Percentiles rank a stretch among this genome's conserved stretches.
These are phyloP conservation scores for Vanrija humicola DNA, from an alignment of 1,284 basidiomycete genomes.

Conservation along the genomic window DNA sequence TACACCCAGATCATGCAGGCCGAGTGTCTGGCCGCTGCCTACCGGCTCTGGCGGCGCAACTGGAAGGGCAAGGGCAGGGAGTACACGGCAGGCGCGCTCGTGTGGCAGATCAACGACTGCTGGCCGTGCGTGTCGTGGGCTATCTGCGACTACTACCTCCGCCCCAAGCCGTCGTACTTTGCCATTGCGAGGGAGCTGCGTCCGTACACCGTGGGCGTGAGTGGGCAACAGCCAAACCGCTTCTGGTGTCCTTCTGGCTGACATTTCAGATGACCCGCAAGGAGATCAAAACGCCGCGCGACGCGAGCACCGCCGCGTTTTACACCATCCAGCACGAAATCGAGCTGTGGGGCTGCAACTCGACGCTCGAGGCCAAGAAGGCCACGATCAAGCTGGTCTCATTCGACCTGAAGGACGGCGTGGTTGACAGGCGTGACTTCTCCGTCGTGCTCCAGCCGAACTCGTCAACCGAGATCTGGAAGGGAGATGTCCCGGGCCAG, in stretches of 20 bases:
- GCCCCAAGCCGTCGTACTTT: conserved; percentile 71
- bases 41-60: conserved; percentile 67
- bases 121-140: conserved; percentile 78
- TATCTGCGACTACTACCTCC: conserved; percentile 70
- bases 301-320: conserved; percentile 60
- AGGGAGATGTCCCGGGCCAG: conserved; percentile 63
- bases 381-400: conserved; percentile 63
- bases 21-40: conserved; percentile 68
- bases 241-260: background rate
- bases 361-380: conserved; percentile 58
- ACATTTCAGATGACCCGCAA: conserved; percentile 55
- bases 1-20: conserved; percentile 82
- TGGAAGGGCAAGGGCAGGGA: conserved; percentile 68
- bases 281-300: conserved; percentile 57
- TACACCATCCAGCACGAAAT: conserved; percentile 59
- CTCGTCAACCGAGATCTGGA: conserved; percentile 75
- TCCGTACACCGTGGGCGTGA: conserved; percentile 71
- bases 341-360: conserved; percentile 81
- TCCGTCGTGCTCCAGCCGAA: conserved; percentile 63
- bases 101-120: conserved; percentile 80
- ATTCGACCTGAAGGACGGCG: conserved; percentile 57
- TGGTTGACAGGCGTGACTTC: conserved; percentile 54
- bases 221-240: background rate
- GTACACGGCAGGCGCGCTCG: conserved; percentile 69
- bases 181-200: conserved; percentile 66